These are phyloP conservation scores for Pleurotus sapidus DNA, from an alignment of 768 basidiomycete genomes.

Conservation along the genomic window DNA sequence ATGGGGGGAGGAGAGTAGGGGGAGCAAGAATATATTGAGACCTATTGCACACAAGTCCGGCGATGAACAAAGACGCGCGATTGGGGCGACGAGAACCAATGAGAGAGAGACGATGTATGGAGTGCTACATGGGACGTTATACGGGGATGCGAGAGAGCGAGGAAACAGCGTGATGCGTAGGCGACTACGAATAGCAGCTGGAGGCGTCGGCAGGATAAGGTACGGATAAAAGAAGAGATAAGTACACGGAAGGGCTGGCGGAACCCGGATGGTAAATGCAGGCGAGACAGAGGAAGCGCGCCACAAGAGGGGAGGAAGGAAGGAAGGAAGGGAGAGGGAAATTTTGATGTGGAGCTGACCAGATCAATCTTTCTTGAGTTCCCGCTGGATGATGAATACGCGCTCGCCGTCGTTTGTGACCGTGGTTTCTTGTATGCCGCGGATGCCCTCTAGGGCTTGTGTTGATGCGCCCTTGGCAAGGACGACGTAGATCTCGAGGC, in stretches of 20 bases:
- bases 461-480: constrained; percentile 65
- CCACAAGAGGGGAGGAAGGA: neutral
- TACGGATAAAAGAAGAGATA: neutral
- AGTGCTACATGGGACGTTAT: too few relatives aligned
- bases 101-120: neutral
- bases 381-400: constrained; percentile 71
- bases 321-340: neutral
- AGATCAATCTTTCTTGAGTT: constrained; percentile 78
- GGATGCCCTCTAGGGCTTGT: constrained; percentile 53
- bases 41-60: constrained; percentile 9
- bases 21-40: neutral
- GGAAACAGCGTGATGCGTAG: neutral
- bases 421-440: constrained; percentile 63
- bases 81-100: neutral
- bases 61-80: neutral
- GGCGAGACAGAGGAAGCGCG: neutral
- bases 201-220: neutral
- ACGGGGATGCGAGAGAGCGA: neutral
- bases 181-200: neutral
- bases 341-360: too few relatives aligned
- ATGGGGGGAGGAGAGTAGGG: neutral
- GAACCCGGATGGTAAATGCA: neutral
- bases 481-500: constrained; percentile 88
- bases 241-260: neutral
- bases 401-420: constrained; percentile 64